Base-by-base conservation (phyloP, 306 rosid species). In the Lotus japonicus region DNA sequence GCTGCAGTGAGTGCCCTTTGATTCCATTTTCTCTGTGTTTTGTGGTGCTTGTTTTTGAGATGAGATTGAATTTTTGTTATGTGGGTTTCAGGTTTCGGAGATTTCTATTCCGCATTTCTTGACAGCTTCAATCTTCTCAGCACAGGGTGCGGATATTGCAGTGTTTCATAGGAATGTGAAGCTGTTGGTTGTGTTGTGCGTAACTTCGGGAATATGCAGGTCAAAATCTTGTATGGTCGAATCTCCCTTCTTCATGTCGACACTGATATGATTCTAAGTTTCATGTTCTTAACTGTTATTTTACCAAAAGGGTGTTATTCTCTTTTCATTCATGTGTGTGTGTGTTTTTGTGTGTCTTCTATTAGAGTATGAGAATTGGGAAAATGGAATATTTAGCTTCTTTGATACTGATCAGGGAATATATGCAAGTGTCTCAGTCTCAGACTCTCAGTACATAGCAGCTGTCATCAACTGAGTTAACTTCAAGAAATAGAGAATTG, bases 151-250 rank as follows among this genome's bases (percentile, higher is more conserved):
- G 18, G 79, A 94, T n/a, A 59, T 88, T 49, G 14, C 82, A 23
- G 92, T 88, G 55, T 90, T 94, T 64, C 88, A 68, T 15, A 73
- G 87, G 75, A 94, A 94, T 73, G 97, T 94, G 79, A 84, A 73
- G 38, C 67, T 90, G 45, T 77, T 94, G 90, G 80, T 88, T 84
- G 58, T 82, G 44, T 48, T 94, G 35, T 94, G 97, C 77, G 28
- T 84, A 50, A 79, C 71, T 62, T 87, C 98, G 11, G 98, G 97
- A 90, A 86, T 94, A 78, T 90, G 92, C 98, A 90, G 98, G 98
- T 94, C 92, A 85, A 88, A 83, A 88, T 90, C 97, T 94, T 90
- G 98, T 90, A 94, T 88, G 97, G 92, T 82, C 92, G 42, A 69
- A 73, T 81, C 68, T 77, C 89, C 84, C 89, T 81, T 79, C 79